phyloP scores from a whole-genome alignment of 768 basidiomycete genomes.

The Suillus luteus region DNA sequence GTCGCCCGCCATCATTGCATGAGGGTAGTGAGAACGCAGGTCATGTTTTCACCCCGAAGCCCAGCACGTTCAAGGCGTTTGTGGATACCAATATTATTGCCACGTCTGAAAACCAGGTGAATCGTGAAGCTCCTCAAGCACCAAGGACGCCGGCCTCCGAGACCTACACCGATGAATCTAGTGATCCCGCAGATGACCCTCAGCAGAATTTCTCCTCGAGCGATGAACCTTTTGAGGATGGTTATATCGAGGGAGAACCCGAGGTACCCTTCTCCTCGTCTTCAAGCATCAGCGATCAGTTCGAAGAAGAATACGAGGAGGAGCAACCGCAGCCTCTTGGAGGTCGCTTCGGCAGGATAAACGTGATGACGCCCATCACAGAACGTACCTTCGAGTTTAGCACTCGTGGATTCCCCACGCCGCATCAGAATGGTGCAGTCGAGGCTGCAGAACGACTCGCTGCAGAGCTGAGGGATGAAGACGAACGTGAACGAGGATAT shows the following conservation, averaged over 20 bases:
- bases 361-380: constrained; percentile 97
- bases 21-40: constrained; percentile 43
- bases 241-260: constrained; percentile 29
- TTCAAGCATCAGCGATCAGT: constrained; percentile 22
- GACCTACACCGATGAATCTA: constrained; percentile 35
- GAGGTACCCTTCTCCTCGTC: constrained; percentile 30
- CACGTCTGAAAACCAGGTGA: constrained; percentile 14
- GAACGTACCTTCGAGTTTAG: constrained; percentile 91
- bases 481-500: constrained; percentile 21
- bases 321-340: constrained; percentile 53
- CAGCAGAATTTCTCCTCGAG: constrained; percentile 34
- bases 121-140: constrained; percentile 19
- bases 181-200: constrained; percentile 23
- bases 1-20: constrained; percentile 52
- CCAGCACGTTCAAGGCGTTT: constrained; percentile 43
- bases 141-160: constrained; percentile 23
- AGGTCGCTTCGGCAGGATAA: constrained; percentile 79
- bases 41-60: constrained; percentile 48
- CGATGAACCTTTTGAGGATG: constrained; percentile 37
- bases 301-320: constrained; percentile 30
- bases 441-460: constrained; percentile 54
- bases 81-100: constrained; percentile 24
- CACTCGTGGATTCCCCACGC: constrained; percentile 45
- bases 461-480: constrained; percentile 37
- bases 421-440: constrained; percentile 45